phyloP scores from a whole-genome alignment of 1,139 yeast species.

The Lodderomyces pseudojiufengensis region DNA sequence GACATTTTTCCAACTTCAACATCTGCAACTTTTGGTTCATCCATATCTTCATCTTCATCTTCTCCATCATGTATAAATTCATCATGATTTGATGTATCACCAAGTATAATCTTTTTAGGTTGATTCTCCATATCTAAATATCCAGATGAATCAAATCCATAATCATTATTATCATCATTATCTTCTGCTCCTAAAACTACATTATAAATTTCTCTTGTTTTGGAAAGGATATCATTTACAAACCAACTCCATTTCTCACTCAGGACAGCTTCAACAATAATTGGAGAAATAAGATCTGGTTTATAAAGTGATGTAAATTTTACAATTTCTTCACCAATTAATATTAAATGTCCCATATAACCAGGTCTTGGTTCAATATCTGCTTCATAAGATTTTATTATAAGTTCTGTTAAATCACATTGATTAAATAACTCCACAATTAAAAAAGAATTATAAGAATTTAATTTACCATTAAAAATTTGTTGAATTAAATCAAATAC shows the following conservation, averaged over 20 bases:
- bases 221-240: conserved; percentile 39
- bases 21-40: conserved; percentile 11
- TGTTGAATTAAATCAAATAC: conserved; percentile 49
- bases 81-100: conserved; percentile 36
- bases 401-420: conserved; percentile 33
- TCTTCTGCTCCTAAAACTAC: conserved; percentile 44
- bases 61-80: conserved; percentile 26
- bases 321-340: conserved; percentile 48
- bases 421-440: conserved; percentile 40
- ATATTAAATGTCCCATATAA: conserved; percentile 45
- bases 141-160: conserved; percentile 36
- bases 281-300: conserved; percentile 45
- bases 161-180: conserved; percentile 16
- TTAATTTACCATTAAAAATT: conserved; percentile 46
- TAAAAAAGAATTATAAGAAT: conserved; percentile 45
- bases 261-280: conserved; percentile 36
- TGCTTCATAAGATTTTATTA: conserved; percentile 27
- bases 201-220: conserved; percentile 45
- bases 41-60: conserved; percentile 18
- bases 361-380: conserved; percentile 37
- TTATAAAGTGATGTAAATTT: conserved; percentile 47
- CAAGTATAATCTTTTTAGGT: conserved; percentile 27
- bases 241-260: conserved; percentile 46
- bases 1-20: conserved; percentile 17
- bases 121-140: conserved; percentile 35